Evolutionary conservation across 2,329 filamentous ascomycete species (phyloP).

Genomic region (Akanthomyces uredinophilus): DNA sequence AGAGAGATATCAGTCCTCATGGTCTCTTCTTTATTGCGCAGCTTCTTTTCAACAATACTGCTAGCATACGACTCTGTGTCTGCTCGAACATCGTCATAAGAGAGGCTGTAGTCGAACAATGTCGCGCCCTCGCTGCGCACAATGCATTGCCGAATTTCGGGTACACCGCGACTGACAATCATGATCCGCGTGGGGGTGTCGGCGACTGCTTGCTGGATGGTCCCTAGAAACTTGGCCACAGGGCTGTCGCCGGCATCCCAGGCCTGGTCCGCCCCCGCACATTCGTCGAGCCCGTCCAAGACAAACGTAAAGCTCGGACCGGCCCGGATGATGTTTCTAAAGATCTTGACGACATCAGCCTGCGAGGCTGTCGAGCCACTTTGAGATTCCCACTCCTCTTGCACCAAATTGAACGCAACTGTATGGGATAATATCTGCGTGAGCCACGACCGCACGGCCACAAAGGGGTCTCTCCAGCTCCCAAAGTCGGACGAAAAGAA

Average conservation of each 20-base stretch:
- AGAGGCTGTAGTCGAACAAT: neutral
- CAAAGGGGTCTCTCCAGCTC: slow-evolving; percentile 23
- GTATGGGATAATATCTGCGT: slow-evolving; percentile 18
- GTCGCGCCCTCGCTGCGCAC: neutral
- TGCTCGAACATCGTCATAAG: neutral
- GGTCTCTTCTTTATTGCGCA: neutral
- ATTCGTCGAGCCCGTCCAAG: slow-evolving; percentile 32
- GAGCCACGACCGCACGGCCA: slow-evolving; percentile 28
- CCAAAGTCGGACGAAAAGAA: slow-evolving; percentile 29
- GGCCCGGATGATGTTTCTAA: neutral
- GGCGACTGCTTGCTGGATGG: neutral
- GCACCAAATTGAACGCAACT: slow-evolving; percentile 15
- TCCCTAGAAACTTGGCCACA: neutral
- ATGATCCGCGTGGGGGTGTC: neutral
- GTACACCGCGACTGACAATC: neutral
- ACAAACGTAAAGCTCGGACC: neutral
- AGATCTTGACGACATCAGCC: neutral
- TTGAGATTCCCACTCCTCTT: neutral
- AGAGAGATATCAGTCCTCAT: neutral
- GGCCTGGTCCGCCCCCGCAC: neutral
- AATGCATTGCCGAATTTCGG: neutral
- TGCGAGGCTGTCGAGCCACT: neutral
- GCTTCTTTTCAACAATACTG: neutral
- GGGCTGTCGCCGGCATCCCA: neutral
- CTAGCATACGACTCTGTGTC: neutral